phyloP scores from a whole-genome alignment of 345 rosid species.

The Arabidopsis suecica region DNA sequence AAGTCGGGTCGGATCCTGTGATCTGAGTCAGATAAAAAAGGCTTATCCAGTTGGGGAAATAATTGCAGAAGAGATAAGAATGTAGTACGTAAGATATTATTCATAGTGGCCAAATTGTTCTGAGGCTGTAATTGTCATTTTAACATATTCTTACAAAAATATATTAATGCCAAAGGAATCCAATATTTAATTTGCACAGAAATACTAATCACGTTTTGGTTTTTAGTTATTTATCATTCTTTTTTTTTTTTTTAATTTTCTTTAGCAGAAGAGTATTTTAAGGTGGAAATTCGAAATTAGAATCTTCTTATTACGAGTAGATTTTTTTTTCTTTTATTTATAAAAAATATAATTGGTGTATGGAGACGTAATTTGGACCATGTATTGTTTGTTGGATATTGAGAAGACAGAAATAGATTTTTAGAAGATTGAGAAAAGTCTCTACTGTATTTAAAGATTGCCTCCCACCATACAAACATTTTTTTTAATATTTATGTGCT shows the following conservation, averaged over 20 bases:
- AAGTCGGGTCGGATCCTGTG: conserved; percentile 35
- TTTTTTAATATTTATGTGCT: neutral
- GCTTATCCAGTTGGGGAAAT: conserved; percentile 40
- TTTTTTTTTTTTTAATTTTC: neutral
- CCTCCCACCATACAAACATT: conserved; percentile 35
- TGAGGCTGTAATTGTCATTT: conserved; percentile 34
- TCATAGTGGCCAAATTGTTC: conserved; percentile 36
- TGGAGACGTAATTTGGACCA: conserved; percentile 30
- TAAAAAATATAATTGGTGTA: neutral
- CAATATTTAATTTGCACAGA: neutral
- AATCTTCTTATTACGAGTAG: neutral
- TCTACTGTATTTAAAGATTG: conserved; percentile 11
- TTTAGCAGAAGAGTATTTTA: neutral
- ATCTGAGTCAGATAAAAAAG: conserved; percentile 40
- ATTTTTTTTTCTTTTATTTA: neutral
- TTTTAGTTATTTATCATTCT: neutral
- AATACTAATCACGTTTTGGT: neutral
- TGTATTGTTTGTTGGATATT: conserved; percentile 24
- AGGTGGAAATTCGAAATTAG: neutral
- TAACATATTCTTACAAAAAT: neutral
- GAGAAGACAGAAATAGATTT: conserved; percentile 36
- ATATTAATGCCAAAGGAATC: neutral
- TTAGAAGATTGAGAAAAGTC: conserved; percentile 29
- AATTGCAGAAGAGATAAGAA: conserved; percentile 42
- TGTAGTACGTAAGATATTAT: conserved; percentile 31